These are phyloP conservation scores for Nemania sp. DNA, from an alignment of 2,329 filamentous ascomycete genomes.

Conservation along the genomic window DNA sequence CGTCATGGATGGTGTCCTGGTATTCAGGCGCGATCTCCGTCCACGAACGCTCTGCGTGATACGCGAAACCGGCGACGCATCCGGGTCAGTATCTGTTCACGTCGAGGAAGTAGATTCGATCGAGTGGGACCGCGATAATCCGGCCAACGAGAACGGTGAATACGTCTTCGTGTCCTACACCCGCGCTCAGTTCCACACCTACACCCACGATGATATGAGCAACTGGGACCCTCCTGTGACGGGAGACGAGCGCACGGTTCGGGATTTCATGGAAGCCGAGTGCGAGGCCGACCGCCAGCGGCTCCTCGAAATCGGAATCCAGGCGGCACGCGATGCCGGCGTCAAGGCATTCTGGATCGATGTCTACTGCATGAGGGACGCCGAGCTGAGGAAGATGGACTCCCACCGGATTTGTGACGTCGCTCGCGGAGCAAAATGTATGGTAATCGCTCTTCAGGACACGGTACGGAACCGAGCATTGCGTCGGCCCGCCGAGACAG, in stretches of 20 bases:
- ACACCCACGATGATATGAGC: not conserved
- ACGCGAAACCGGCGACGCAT: not conserved
- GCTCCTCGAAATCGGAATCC: conserved; percentile 5
- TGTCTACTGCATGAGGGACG: conserved; percentile 8
- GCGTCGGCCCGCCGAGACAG: not conserved
- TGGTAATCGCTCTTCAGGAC: conserved; percentile 12
- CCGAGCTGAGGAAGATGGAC: conserved; percentile 4
- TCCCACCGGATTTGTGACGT: conserved; percentile 11
- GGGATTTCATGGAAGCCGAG: not conserved
- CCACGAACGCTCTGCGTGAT: conserved; percentile 11
- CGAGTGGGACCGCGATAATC: not conserved
- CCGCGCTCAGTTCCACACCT: conserved; percentile 10
- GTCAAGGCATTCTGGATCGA: conserved; percentile 12
- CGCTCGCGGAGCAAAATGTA: conserved; percentile 3
- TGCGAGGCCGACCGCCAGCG: conserved; percentile 5
- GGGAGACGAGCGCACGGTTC: not conserved
- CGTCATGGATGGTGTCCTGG: not conserved
- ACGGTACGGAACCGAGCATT: conserved; percentile 4
- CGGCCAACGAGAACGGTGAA: conserved; percentile 5
- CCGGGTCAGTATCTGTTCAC: not conserved
- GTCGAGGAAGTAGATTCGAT: conserved; percentile 3
- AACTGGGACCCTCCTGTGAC: not conserved
- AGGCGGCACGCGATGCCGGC: conserved; percentile 9
- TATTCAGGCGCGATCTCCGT: conserved; percentile 9
- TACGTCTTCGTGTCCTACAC: conserved; percentile 18